phyloP scores from a whole-genome alignment of 345 rosid genomes.

The Salix exigua region DNA sequence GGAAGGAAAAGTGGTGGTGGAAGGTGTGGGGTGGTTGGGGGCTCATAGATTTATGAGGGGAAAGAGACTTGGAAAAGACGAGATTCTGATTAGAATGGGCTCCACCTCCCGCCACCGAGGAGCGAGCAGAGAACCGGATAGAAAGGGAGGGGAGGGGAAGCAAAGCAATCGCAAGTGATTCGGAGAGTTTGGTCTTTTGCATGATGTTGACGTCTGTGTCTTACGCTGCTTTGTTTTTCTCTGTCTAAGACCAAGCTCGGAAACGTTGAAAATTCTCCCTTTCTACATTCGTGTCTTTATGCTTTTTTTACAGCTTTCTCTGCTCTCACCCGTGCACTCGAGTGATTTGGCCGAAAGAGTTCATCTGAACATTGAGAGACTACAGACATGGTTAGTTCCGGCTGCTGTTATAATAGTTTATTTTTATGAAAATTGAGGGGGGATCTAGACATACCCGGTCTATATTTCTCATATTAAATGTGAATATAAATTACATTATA shows the following conservation, averaged over 20 bases:
- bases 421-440: not conserved
- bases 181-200: not conserved
- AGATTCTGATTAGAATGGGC: conserved; percentile 49
- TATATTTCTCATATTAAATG: not conserved
- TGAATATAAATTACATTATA: too few relatives aligned
- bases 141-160: conserved; percentile 16
- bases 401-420: not conserved
- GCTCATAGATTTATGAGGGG: conserved; percentile 29
- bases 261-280: not conserved
- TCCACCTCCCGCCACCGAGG: conserved; percentile 45
- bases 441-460: not conserved
- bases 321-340: not conserved
- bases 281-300: not conserved
- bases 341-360: not conserved
- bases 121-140: not conserved
- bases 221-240: not conserved
- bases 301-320: not conserved
- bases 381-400: not conserved
- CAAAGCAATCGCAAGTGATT: conserved; percentile 16
- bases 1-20: not conserved
- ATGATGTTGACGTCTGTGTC: conserved; percentile 1
- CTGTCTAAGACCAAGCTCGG: not conserved
- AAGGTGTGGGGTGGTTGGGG: conserved; percentile 14
- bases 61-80: conserved; percentile 49
- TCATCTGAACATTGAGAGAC: not conserved